Base-by-base conservation (phyloP, 202 grass and related monocot species). In the Digitaria exilis region DNA sequence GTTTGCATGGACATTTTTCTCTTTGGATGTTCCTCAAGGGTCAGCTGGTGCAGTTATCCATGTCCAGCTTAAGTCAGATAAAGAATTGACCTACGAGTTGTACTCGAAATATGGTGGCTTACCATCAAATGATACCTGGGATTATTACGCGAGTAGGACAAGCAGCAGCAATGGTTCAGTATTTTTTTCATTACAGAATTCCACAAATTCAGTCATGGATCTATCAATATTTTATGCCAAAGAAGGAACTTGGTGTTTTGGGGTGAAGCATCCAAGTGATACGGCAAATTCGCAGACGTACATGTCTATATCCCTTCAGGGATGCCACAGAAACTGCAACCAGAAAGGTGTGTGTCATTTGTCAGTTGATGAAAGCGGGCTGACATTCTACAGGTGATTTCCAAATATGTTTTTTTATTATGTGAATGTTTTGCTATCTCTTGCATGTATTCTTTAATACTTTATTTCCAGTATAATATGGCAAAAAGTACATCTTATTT, bases 301-400 rank as follows among this genome's bases (percentile, higher is more conserved):
- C 57, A 96, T 98, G 84, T 96, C 88, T 67, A 62, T 98, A 87
- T 93, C 93, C 52, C 89, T 98, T 76, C 90, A 91, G 65, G 96
- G 93, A 79, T 98, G 96, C 77, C 89, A 89, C 80, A 96, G 73
- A 81, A 90, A 90, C 60, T 98, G 96, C 83, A 98, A 86, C 65
- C 69, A 91, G 83, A 89, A 95, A 79, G 96, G 96, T 71, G 59
- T 79, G 39, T 98, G 96, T 37, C 91, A 88, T 81, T 87, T 80
- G 75, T 91, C 92, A 48, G 74, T 96, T 54, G 93, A 98, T 87
- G 93, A 96, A 88, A 98, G 91, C 35, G 96, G 93, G n/a, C 59
- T 98, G 73, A 90, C 96, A 25, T 96, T 98, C 80, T 96, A 98
- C 78, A 98, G 96, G 96, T 98, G 69, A 82, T 79, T 86, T 71